Conservation (phyloP, 1,284 basidiomycete genomes). For the Wallemia ichthyophaga region DNA sequence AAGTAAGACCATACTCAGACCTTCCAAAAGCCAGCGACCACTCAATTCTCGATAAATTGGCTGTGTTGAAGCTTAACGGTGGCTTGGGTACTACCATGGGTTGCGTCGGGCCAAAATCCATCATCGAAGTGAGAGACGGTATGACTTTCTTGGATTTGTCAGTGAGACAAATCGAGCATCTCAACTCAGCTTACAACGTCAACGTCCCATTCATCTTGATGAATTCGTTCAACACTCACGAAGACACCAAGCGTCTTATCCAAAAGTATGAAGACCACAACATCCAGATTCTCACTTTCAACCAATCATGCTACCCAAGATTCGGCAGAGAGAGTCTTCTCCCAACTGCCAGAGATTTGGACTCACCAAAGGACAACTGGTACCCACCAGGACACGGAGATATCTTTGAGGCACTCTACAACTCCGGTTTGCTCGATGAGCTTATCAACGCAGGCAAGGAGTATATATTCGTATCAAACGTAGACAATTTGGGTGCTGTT, state of each 20-base stretch:
- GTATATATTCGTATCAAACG: slow-evolving; percentile 97
- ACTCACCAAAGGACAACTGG: slow-evolving; percentile 86
- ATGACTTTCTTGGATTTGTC: slow-evolving; percentile 98
- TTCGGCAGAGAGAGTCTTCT: slow-evolving; percentile 84
- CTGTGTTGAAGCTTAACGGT: slow-evolving; percentile 97
- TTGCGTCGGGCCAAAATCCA: slow-evolving; percentile 51
- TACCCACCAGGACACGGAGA: slow-evolving; percentile 99
- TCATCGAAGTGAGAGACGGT: slow-evolving; percentile 75
- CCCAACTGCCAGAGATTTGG: slow-evolving; percentile 56
- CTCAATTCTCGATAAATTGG: slow-evolving; percentile 64
- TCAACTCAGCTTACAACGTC: slow-evolving; percentile 28
- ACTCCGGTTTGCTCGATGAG: slow-evolving; percentile 88
- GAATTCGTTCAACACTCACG: slow-evolving; percentile 99
- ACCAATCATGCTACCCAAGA: slow-evolving; percentile 93
- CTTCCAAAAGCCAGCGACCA: slow-evolving; percentile 32
- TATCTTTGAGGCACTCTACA: slow-evolving; percentile 67
- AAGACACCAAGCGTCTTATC: slow-evolving; percentile 87
- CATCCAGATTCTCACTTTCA: slow-evolving; percentile 46
- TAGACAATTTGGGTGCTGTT: slow-evolving; percentile 94
- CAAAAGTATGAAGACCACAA: slow-evolving; percentile 99
- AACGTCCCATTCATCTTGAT: slow-evolving; percentile 95
- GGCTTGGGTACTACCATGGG: slow-evolving; percentile 96
- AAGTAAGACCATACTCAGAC: slow-evolving; percentile 64
- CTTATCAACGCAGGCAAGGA: slow-evolving; percentile 86
- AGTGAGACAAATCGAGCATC: slow-evolving; percentile 78